Evolutionary conservation across 768 basidiomycete species (phyloP).

Genomic region (Boletus edulis): DNA sequence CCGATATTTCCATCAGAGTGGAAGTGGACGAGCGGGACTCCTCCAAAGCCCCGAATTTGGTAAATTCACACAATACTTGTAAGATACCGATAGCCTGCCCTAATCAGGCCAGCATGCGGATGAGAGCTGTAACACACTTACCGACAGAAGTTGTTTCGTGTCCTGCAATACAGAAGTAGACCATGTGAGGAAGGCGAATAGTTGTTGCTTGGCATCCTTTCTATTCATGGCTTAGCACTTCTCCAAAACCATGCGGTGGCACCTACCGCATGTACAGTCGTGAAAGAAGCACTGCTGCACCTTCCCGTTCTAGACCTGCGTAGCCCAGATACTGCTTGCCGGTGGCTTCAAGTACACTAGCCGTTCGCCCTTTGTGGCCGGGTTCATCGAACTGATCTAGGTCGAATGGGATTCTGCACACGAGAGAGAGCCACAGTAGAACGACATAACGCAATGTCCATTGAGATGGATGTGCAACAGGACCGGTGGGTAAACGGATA

Average conservation of each 20-base stretch:
- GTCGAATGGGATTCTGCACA: slow-evolving; percentile 93
- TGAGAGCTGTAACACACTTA: slow-evolving; percentile 28
- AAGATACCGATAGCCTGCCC: slow-evolving; percentile 64
- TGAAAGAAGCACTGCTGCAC: slow-evolving; percentile 77
- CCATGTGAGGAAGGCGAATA: slow-evolving; percentile 54
- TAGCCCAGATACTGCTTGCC: slow-evolving; percentile 57
- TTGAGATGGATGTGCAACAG: slow-evolving; percentile 40
- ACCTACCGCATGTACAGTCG: slow-evolving; percentile 76
- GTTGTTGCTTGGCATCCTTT: slow-evolving; percentile 52
- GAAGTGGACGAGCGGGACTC: slow-evolving; percentile 45
- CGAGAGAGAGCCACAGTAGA: slow-evolving; percentile 91
- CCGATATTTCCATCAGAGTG: slow-evolving; percentile 45
- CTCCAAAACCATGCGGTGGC: not conserved
- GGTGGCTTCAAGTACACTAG: slow-evolving; percentile 51
- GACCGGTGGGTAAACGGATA: slow-evolving; percentile 47
- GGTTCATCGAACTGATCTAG: slow-evolving; percentile 79
- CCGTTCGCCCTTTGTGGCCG: slow-evolving; percentile 51
- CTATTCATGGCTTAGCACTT: slow-evolving; percentile 33
- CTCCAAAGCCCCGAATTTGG: slow-evolving; percentile 59
- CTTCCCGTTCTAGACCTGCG: slow-evolving; percentile 84
- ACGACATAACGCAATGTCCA: slow-evolving; percentile 86
- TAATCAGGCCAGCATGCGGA: slow-evolving; percentile 1
- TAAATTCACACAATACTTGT: slow-evolving; percentile 67
- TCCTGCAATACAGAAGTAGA: slow-evolving; percentile 38
- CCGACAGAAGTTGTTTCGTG: slow-evolving; percentile 48